Percentiles rank a stretch among this genome's conserved stretches.
These are phyloP conservation scores for Penicillium sp. DNA, from an alignment of 2,329 filamentous ascomycete genomes.

Conservation along the genomic window DNA sequence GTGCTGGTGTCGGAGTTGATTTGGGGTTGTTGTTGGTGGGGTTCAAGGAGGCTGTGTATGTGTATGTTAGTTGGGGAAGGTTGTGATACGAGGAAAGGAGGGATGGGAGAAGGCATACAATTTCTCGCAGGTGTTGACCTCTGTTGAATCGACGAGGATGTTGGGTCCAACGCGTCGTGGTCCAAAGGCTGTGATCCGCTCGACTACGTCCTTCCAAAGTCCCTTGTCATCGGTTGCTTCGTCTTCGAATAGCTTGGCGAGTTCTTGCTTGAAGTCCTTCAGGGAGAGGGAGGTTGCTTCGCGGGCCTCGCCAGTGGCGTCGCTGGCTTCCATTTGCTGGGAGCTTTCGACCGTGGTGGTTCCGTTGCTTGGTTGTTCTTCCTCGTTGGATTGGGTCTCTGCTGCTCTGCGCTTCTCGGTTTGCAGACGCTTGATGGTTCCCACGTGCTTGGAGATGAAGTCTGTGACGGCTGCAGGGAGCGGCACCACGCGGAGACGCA, in stretches of 20 bases:
- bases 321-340: too few relatives aligned
- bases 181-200: constrained; percentile 82
- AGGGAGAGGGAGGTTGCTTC: constrained; percentile 57
- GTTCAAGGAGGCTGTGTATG: too few relatives aligned
- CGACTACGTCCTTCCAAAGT: constrained; percentile 64
- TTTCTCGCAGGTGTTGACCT: constrained; percentile 60
- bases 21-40: too few relatives aligned
- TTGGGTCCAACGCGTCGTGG: constrained; percentile 80
- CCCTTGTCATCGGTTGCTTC: constrained; percentile 65
- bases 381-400: constrained; percentile 37
- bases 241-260: constrained; percentile 57
- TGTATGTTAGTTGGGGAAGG: too few relatives aligned
- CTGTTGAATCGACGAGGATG: constrained; percentile 73
- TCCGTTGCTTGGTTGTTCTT: too few relatives aligned
- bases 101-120: too few relatives aligned
- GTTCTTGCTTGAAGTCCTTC: constrained; percentile 66
- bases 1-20: too few relatives aligned
- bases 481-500: constrained; percentile 68
- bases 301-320: constrained; percentile 47
- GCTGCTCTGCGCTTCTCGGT: constrained; percentile 60
- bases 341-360: too few relatives aligned
- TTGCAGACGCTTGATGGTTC: constrained; percentile 70
- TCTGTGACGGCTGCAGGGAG: constrained; percentile 70
- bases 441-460: constrained; percentile 71
- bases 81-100: too few relatives aligned